Evolutionary conservation across 768 basidiomycete genomes (phyloP).

Genomic region (Lactarius quietus): DNA sequence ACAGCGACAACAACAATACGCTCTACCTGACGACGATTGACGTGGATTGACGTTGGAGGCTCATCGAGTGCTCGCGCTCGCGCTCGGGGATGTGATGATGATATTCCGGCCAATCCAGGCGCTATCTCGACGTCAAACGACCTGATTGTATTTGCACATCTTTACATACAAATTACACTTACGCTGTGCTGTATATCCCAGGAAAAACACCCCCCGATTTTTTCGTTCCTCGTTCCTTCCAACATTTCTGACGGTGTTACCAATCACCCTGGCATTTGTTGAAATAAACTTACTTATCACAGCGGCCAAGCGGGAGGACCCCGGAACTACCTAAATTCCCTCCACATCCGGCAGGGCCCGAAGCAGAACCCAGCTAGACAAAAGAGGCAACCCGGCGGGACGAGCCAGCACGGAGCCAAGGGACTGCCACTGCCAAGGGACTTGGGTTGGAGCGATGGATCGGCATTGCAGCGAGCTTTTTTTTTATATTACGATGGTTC

Average conservation of each 20-base stretch:
- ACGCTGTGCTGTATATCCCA: too few species aligned
- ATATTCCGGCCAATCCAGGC: too few species aligned
- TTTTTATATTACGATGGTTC: too few species aligned
- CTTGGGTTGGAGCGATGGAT: too few species aligned
- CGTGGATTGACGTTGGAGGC: background rate
- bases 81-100: too few species aligned
- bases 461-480: too few species aligned
- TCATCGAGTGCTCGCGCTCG: too few species aligned
- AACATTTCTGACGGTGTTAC: background rate
- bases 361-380: background rate
- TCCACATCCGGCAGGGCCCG: background rate
- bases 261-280: background rate
- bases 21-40: background rate
- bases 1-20: background rate
- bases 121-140: background rate
- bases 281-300: too few species aligned
- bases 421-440: too few species aligned
- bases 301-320: too few species aligned
- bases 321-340: background rate
- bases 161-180: background rate
- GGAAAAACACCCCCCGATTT: too few species aligned
- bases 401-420: too few species aligned
- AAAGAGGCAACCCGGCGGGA: constrained; percentile 1
- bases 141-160: background rate
- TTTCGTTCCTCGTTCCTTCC: background rate